These are phyloP conservation scores for Kitagawia praeruptora DNA, from an alignment of 129 eudicot species.

Conservation along the genomic window DNA sequence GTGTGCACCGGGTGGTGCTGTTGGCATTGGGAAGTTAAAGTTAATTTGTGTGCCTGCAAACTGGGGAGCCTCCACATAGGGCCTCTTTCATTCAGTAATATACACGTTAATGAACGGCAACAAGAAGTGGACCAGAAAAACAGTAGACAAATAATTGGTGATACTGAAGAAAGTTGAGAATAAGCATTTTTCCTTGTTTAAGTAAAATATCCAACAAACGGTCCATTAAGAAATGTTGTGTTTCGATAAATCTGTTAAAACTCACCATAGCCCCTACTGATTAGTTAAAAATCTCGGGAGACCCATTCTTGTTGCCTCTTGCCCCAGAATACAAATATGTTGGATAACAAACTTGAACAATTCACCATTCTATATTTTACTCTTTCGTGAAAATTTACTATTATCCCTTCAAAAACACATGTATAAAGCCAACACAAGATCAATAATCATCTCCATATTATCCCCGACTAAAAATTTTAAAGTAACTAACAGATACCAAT, in stretches of 20 bases:
- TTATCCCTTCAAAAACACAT: not conserved
- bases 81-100: slow-evolving; percentile 43
- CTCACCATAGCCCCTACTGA: not conserved
- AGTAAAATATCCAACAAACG: not conserved
- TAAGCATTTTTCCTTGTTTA: not conserved
- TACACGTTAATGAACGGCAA: not conserved
- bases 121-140: not conserved
- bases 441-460: not conserved
- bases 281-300: not conserved
- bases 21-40: slow-evolving; percentile 61
- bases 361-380: not conserved
- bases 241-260: too few species aligned
- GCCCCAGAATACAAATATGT: not conserved
- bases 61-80: slow-evolving; percentile 90
- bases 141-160: not conserved
- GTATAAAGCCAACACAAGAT: not conserved
- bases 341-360: not conserved
- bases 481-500: not conserved
- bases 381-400: not conserved
- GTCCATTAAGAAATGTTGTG: not conserved
- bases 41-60: slow-evolving; percentile 42
- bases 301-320: not conserved
- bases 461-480: not conserved
- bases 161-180: not conserved
- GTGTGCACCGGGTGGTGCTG: slow-evolving; percentile 43